These are phyloP conservation scores for Miscanthus lutarioriparius DNA, from an alignment of 176 grass and related monocot genomes.

Conservation along the genomic window DNA sequence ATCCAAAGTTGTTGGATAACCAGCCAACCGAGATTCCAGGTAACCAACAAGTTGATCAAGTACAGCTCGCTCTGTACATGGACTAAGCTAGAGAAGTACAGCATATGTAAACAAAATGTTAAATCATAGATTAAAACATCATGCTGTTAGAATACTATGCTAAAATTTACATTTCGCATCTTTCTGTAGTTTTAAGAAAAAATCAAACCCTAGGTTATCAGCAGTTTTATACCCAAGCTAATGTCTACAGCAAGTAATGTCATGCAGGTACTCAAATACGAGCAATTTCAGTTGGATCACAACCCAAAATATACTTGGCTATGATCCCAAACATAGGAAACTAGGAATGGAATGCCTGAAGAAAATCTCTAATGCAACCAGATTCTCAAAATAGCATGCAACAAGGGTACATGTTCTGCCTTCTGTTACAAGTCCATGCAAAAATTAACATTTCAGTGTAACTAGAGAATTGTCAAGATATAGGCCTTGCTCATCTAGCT, in stretches of 20 bases:
- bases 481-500: neutral
- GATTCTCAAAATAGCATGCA: neutral
- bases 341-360: neutral
- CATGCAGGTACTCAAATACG: neutral
- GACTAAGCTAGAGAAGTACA: constrained; percentile 57
- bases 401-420: neutral
- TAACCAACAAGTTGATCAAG: constrained; percentile 91
- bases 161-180: neutral
- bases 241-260: neutral
- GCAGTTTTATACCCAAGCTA: constrained; percentile 11
- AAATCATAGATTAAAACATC: neutral
- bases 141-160: neutral
- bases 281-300: constrained; percentile 15
- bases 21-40: constrained; percentile 80
- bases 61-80: constrained; percentile 92
- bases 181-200: constrained; percentile 19
- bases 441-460: constrained; percentile 15
- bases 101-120: constrained; percentile 25
- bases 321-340: constrained; percentile 1
- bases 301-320: neutral
- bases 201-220: neutral
- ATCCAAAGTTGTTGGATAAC: constrained; percentile 77
- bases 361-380: neutral
- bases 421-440: constrained; percentile 2
- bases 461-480: neutral